A percentile compares a stretch with the other conserved stretches of the same genome.
These are phyloP conservation scores for Suhomyces vadensis DNA, from an alignment of 805 yeast species.

Conservation along the genomic window DNA sequence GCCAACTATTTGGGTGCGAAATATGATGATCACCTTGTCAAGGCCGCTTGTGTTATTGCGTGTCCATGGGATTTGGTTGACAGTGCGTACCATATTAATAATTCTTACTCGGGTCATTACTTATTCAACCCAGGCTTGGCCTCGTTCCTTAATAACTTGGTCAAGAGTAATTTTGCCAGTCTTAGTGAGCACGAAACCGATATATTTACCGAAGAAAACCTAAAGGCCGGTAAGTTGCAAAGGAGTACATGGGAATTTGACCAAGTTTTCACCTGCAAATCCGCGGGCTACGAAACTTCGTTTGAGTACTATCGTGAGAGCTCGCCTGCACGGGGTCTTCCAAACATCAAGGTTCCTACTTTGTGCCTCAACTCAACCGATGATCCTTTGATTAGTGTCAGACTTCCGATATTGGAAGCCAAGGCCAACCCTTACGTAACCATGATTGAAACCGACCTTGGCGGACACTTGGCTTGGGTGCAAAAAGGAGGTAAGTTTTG, in stretches of 20 bases:
- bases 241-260: constrained; percentile 60
- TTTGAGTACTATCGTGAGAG: constrained; percentile 65
- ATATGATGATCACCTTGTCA: constrained; percentile 31
- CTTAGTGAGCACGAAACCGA: constrained; percentile 31
- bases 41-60: constrained; percentile 56
- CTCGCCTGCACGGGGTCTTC: constrained; percentile 55
- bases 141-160: constrained; percentile 31
- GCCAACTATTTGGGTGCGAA: constrained; percentile 66
- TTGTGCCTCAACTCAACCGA: constrained; percentile 65
- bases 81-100: constrained; percentile 46
- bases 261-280: constrained; percentile 58
- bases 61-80: constrained; percentile 76
- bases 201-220: constrained; percentile 25
- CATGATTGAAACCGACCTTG: constrained; percentile 60
- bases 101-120: constrained; percentile 35
- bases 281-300: constrained; percentile 65
- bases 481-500: constrained; percentile 61
- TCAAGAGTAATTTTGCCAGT: constrained; percentile 37
- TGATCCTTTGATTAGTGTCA: constrained; percentile 69
- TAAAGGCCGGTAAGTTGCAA: constrained; percentile 17
- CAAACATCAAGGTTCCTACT: constrained; percentile 59
- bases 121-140: constrained; percentile 36
- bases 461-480: constrained; percentile 87
- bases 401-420: constrained; percentile 55
- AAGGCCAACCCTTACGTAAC: constrained; percentile 58